Evolutionary conservation across 257 asterid genomes (phyloP), one percentile per base, ranked within the genome.

Genomic region (Thymus quinquecostatus): DNA sequence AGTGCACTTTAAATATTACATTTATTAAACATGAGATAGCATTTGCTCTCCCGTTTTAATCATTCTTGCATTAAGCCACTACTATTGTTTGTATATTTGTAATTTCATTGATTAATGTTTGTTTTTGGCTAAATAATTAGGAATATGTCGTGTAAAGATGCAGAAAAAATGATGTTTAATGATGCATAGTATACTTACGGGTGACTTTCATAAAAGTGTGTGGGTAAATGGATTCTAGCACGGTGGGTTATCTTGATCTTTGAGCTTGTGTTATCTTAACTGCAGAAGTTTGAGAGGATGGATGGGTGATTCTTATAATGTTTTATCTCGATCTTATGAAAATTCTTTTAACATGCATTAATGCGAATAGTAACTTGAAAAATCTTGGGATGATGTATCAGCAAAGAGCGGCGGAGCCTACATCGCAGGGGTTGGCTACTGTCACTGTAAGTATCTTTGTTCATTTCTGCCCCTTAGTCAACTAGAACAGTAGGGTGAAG

Each of bases 291-390:
- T 50, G 41, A 38, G 69, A 48, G 57, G 34, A 10, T 28, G 70
- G 57, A 9, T n/a, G 51, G 6, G 29, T 67, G 40, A 53, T 43
- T 74, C 79, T 53, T 45, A 29, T 54, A 43, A 33, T 29, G 60
- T 33, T 14, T 29, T 34, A 47, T 50, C 64, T 8, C 21, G n/a
- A 21, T 68, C 27, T 30, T 47, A 13, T 44, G 40, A 65, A 83
- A 74, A 62, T 29, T 70, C 73, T 81, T 64, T 72, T 13, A 60
- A 41, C 10, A 0, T 21, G 50, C 29, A 45, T 58, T 14, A 71
- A 54, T 67, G 66, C 71, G 8, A 47, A 60, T 66, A 64, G 29
- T 56, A 60, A 64, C 71, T 69, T 54, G 72, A 75, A 60, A 60
- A 64, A 63, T 73, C 32, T 21, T 55, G 27, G 56, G 69, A 36